Conservation (phyloP, 1,139 yeast genomes). For the Nadsonia starkeyi-henricii region DNA sequence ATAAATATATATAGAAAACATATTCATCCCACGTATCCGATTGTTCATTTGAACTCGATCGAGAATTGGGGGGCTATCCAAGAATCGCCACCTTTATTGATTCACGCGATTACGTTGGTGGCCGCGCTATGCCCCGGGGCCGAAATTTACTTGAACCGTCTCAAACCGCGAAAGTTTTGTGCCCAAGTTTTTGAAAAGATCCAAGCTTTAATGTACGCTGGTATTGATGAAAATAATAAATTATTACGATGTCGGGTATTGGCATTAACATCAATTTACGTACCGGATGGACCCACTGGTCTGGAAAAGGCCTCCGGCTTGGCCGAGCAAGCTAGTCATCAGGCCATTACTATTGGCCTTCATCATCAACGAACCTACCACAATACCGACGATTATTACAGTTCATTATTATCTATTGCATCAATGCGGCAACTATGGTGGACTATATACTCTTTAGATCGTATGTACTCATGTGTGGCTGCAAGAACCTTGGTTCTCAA, state of each 20-base stretch:
- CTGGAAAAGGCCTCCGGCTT: constrained; percentile 24
- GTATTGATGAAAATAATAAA: not conserved
- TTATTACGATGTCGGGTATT: constrained; percentile 16
- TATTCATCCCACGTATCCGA: not conserved
- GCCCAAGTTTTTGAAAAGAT: not conserved
- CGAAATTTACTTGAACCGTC: not conserved
- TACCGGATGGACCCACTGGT: constrained; percentile 27
- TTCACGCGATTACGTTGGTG: not conserved
- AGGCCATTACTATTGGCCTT: constrained; percentile 27
- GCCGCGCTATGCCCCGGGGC: not conserved
- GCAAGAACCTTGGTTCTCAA: not conserved
- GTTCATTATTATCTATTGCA: constrained; percentile 6
- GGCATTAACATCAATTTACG: constrained; percentile 19
- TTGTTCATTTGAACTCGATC: not conserved
- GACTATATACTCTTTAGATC: constrained; percentile 29
- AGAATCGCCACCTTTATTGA: not conserved
- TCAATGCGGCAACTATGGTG: constrained; percentile 27
- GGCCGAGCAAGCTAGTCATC: constrained; percentile 22
- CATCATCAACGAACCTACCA: constrained; percentile 25
- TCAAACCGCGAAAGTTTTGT: not conserved
- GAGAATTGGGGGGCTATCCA: not conserved
- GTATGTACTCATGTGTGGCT: constrained; percentile 9
- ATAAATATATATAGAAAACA: not conserved
- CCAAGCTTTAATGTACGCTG: not conserved
- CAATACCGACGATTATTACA: constrained; percentile 13